Percentiles rank a stretch among this genome's conserved stretches.
phyloP scores from a whole-genome alignment of 192 early-diverging fungal species.

The Linnemannia hyalina region DNA sequence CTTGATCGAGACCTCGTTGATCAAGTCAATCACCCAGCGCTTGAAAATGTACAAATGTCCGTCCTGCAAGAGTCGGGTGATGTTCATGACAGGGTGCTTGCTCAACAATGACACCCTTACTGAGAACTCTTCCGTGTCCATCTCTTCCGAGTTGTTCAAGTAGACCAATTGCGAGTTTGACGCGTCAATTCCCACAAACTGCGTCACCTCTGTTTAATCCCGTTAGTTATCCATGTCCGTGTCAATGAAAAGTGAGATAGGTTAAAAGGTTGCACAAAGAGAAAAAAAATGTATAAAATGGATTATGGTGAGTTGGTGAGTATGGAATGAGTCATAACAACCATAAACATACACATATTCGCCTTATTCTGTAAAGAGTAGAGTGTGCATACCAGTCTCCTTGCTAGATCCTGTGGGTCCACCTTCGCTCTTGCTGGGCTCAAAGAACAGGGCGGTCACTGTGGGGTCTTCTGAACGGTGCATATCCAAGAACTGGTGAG shows the following conservation, averaged over 20 bases:
- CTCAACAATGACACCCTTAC: constrained; percentile 67
- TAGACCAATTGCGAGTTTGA: constrained; percentile 60
- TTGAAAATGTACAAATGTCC: constrained; percentile 95
- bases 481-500: constrained; percentile 86
- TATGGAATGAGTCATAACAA: constrained; percentile 34
- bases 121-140: constrained; percentile 51
- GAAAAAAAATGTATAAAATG: constrained; percentile 5
- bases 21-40: constrained; percentile 91
- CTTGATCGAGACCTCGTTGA: constrained; percentile 66
- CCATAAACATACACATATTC: neutral
- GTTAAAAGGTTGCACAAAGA: constrained; percentile 4
- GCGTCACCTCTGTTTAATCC: constrained; percentile 42
- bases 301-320: constrained; percentile 27
- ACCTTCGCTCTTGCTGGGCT: constrained; percentile 79
- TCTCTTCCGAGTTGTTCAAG: constrained; percentile 55
- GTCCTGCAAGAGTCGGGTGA: constrained; percentile 88
- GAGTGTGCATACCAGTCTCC: constrained; percentile 53
- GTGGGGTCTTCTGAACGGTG: constrained; percentile 86
- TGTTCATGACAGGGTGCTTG: constrained; percentile 84
- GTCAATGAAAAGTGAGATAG: neutral
- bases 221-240: neutral
- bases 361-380: neutral
- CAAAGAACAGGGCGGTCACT: constrained; percentile 87
- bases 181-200: constrained; percentile 67
- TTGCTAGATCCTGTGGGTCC: constrained; percentile 63